Percentiles rank a stretch among this genome's conserved stretches.
phyloP scores from a whole-genome alignment of 176 grass and related monocot species.

The Tuctoria greenei region DNA sequence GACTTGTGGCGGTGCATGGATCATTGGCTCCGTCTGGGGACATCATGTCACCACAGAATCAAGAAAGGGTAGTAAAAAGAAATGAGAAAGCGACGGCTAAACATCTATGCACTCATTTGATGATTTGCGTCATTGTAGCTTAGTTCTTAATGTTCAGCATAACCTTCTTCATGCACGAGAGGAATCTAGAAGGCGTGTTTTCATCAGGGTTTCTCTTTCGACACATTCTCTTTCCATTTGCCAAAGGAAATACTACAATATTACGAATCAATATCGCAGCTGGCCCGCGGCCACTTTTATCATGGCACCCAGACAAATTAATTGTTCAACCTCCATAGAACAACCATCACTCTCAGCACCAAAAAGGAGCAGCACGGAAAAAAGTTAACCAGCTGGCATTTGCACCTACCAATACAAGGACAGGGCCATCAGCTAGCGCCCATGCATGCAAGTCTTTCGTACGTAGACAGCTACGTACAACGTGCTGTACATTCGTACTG shows the following conservation, averaged over 20 bases:
- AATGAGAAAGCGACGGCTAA: not conserved
- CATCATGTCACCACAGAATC: not conserved
- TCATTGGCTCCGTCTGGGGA: not conserved
- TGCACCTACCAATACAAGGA: slow-evolving; percentile 34
- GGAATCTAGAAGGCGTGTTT: not conserved
- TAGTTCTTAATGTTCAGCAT: not conserved
- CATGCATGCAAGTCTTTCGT: not conserved
- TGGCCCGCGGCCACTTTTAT: not conserved
- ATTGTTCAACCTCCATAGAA: slow-evolving; percentile 30
- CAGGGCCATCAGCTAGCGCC: not conserved
- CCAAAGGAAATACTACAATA: not conserved
- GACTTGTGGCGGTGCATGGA: not conserved
- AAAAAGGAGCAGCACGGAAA: not conserved
- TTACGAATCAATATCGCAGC: not conserved
- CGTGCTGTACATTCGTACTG: not conserved
- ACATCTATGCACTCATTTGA: not conserved
- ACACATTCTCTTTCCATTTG: not conserved
- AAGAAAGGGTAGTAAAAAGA: not conserved
- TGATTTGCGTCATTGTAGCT: not conserved
- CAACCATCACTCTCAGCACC: slow-evolving; percentile 4
- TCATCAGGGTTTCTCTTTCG: not conserved
- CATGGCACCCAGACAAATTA: slow-evolving; percentile 26
- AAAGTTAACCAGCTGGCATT: slow-evolving; percentile 27
- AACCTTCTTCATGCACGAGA: not conserved
- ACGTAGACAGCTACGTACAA: not conserved